A percentile compares a stretch with the other conserved stretches of the same genome.
Evolutionary conservation across 352 stramenopile genomes (phyloP).

Genomic region (Pythium periplocum): DNA sequence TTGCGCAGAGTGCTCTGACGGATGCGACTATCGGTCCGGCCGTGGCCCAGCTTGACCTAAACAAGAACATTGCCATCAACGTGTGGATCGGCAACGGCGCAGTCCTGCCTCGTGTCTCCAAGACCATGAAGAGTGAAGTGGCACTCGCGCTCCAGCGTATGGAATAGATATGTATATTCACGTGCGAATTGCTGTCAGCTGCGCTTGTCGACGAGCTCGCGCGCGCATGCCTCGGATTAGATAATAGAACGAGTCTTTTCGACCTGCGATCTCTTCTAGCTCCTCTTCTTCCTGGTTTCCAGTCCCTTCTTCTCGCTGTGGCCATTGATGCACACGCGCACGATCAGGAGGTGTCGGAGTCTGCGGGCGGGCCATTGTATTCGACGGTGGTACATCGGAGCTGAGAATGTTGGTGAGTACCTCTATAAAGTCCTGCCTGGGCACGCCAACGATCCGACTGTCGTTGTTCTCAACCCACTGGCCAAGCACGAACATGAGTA

Average conservation of each 20-base stretch:
- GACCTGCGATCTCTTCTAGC: conserved; percentile 30
- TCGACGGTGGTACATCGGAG: conserved; percentile 14
- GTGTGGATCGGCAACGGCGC: conserved; percentile 71
- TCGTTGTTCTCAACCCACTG: conserved; percentile 78
- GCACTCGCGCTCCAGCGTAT: conserved; percentile 18
- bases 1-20: conserved; percentile 28
- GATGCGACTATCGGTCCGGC: conserved; percentile 44
- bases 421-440: conserved; percentile 55
- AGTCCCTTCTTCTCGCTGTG: conserved; percentile 4
- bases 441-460: conserved; percentile 52
- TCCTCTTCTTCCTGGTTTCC: conserved; percentile 16
- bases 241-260: conserved; percentile 80
- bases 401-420: conserved; percentile 63
- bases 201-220: conserved; percentile 7
- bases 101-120: conserved; percentile 73
- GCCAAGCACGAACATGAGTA: conserved; percentile 47
- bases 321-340: conserved; percentile 9
- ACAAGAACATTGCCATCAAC: conserved; percentile 57
- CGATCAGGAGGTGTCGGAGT: neutral
- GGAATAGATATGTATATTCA: neutral
- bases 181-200: too few species aligned
- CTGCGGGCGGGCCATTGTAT: conserved; percentile 4
- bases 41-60: conserved; percentile 36
- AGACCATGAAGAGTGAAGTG: conserved; percentile 51
- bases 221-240: conserved; percentile 51